phyloP scores from a whole-genome alignment of 1,284 basidiomycete species.

The Lignosus rhinocerotis region DNA sequence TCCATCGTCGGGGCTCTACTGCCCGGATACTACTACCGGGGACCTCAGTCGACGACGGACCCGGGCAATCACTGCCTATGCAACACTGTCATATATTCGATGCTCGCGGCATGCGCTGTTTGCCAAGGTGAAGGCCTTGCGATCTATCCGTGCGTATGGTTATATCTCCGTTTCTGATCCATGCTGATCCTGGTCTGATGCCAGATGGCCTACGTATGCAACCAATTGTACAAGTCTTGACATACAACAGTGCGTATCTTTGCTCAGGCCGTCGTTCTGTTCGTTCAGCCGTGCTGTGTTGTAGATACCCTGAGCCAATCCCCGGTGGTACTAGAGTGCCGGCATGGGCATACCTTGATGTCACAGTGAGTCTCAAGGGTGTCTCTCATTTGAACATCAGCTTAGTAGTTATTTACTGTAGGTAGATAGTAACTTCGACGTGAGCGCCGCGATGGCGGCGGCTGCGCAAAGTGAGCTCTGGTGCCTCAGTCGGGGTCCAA shows the following conservation, averaged over 20 bases:
- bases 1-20: background rate
- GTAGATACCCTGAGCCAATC: conserved; percentile 11
- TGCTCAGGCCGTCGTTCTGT: background rate
- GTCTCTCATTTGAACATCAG: no score
- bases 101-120: conserved; percentile 9
- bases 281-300: background rate
- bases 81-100: conserved; percentile 14
- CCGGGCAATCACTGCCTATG: conserved; percentile 5
- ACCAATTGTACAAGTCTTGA: background rate
- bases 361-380: background rate
- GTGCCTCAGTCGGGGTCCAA: no score
- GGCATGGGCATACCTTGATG: conserved; percentile 15
- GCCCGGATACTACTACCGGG: background rate
- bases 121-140: conserved; percentile 3
- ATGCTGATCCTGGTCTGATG: background rate
- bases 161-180: background rate
- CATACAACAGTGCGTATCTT: background rate
- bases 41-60: no score
- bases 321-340: conserved; percentile 10
- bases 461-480: no score
- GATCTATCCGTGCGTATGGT: background rate
- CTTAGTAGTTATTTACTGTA: no score
- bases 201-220: background rate
- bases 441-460: no score
- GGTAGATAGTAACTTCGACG: no score